These are phyloP conservation scores for Annulohypoxylon maeteangense DNA, from an alignment of 495 filamentous ascomycete genomes.

Conservation along the genomic window DNA sequence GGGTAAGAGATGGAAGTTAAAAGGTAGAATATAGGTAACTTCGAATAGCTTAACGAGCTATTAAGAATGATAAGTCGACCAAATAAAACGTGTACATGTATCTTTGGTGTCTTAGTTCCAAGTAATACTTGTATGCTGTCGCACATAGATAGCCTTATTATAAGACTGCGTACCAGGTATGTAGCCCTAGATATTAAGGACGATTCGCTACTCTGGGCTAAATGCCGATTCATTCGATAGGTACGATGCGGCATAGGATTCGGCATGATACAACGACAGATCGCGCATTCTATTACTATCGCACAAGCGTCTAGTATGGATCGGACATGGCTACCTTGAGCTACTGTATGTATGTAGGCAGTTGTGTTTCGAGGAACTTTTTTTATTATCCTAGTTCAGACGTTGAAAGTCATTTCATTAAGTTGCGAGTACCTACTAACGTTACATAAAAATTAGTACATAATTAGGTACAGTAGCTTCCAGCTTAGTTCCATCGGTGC, in stretches of 20 bases:
- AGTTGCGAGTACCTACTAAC: constrained; percentile 5
- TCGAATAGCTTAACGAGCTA: constrained; percentile 8
- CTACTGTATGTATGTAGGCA: background rate
- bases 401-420: background rate
- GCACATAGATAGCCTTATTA: constrained; percentile 29
- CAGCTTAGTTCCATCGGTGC: constrained; percentile 31
- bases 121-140: constrained; percentile 13
- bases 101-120: background rate
- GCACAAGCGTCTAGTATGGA: background rate
- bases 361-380: constrained; percentile 8
- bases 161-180: background rate
- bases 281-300: constrained; percentile 32
- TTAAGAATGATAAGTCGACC: constrained; percentile 1
- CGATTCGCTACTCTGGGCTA: constrained; percentile 22
- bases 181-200: constrained; percentile 14
- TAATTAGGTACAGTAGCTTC: constrained; percentile 9
- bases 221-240: constrained; percentile 5
- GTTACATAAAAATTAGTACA: constrained; percentile 14
- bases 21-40: constrained; percentile 14
- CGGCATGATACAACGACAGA: constrained; percentile 32
- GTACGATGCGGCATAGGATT: constrained; percentile 17
- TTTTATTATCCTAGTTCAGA: constrained; percentile 17
- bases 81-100: constrained; percentile 4
- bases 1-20: constrained; percentile 16
- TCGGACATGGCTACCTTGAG: constrained; percentile 18